Conservation (phyloP, 1,139 yeast species). For the Geotrichum klebahnii region DNA sequence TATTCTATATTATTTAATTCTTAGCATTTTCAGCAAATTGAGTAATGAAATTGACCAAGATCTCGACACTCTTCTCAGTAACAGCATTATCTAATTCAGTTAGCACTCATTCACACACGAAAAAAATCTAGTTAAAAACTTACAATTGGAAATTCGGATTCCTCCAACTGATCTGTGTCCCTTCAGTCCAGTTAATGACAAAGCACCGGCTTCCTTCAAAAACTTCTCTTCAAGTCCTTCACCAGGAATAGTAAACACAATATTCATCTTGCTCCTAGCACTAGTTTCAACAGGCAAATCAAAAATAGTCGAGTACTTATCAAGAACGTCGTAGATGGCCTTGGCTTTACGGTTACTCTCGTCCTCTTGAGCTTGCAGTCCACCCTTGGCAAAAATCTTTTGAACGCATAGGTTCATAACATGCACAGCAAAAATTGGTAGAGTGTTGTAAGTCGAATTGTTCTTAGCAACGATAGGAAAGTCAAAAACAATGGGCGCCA, state of each 20-base stretch:
- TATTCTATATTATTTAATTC: background rate
- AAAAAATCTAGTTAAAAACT: slow-evolving; percentile 34
- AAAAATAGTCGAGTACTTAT: slow-evolving; percentile 59
- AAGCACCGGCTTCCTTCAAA: slow-evolving; percentile 56
- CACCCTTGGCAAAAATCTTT: slow-evolving; percentile 59
- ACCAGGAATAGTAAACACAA: slow-evolving; percentile 70
- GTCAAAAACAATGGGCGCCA: slow-evolving; percentile 84
- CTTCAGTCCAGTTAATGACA: slow-evolving; percentile 67
- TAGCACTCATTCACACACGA: too few relatives aligned
- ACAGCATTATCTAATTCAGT: slow-evolving; percentile 66
- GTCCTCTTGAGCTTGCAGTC: slow-evolving; percentile 52
- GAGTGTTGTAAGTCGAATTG: slow-evolving; percentile 91
- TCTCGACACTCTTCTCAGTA: slow-evolving; percentile 56
- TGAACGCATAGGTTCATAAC: slow-evolving; percentile 74
- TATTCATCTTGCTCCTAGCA: slow-evolving; percentile 84
- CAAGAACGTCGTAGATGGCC: slow-evolving; percentile 60
- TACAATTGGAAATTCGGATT: slow-evolving; percentile 74
- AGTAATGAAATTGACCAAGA: slow-evolving; percentile 55
- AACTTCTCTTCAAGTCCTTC: slow-evolving; percentile 63
- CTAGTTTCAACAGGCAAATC: slow-evolving; percentile 59
- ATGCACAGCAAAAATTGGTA: slow-evolving; percentile 87
- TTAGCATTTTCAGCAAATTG: slow-evolving; percentile 50
- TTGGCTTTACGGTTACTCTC: slow-evolving; percentile 59
- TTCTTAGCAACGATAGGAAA: slow-evolving; percentile 81
- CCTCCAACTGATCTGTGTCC: slow-evolving; percentile 98